Base-by-base conservation (phyloP, 2,329 filamentous ascomycete species). In the Diplocarpon rosae region DNA sequence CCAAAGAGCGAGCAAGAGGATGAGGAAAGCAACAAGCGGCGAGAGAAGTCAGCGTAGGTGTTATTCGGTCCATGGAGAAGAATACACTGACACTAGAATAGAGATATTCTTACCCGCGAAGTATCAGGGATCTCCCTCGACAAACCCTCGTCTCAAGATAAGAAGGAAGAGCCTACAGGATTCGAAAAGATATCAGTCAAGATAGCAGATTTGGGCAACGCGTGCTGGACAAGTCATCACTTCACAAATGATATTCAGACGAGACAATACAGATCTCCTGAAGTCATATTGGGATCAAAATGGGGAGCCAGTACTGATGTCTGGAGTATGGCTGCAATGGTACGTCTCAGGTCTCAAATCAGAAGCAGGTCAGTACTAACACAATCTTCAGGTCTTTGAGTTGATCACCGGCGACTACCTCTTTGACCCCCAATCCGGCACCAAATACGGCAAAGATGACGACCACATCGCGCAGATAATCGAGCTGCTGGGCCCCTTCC, bases 201-300 rank as follows among this genome's bases (percentile, higher is more conserved):
- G 70, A 98, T 98, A 69, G 92, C 92, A 34, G 92, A 98, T 70
- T 71, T 98, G 45, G 92, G 92, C 48, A 98, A 98, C 63, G 92
- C 92, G 15, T 98, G 92, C 69, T 98, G 92, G 92, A 89, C 95
- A 24, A 88, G 88, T 53, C 92, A 98, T 63, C 92, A 98, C 66
- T 98, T 98, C 67, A 98, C 92, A 61, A 95, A 98, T 62, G 92
- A 98, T 63, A 98, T 98, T 59, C 92, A 98, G 64, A 98, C 92
- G 8, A 76, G 92, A 59, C 92, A 98, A 66, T 98, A 98, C 65
- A 76, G 92, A 46, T 96, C 92, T 1, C 92, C 92, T 1, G 92
- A 98, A 66, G 92, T 98, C 45, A 96, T 98, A 49, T 70, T 98
- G 15, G 92, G 92, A 32, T 80, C 88, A 2, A 96, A 96, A 70